These are phyloP conservation scores for Ambrosia artemisiifolia DNA, from an alignment of 129 eudicot genomes.

Conservation along the genomic window DNA sequence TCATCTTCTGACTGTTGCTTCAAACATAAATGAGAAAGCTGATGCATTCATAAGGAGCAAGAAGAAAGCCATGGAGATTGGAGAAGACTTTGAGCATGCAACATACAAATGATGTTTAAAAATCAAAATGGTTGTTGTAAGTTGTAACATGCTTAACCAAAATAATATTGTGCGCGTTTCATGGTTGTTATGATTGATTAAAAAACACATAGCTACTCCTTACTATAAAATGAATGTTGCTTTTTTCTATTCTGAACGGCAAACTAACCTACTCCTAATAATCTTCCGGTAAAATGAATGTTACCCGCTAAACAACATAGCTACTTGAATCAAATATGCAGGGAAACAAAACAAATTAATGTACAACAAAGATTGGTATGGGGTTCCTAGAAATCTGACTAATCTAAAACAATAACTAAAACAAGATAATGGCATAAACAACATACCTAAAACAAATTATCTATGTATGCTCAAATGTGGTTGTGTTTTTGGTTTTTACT, in stretches of 20 bases:
- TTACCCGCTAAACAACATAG: conserved; percentile 11
- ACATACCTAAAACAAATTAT: conserved; percentile 16
- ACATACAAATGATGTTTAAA: conserved; percentile 12
- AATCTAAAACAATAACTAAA: conserved; percentile 31
- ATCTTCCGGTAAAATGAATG: not conserved
- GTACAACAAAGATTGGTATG: conserved; percentile 30
- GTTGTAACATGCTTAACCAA: not conserved
- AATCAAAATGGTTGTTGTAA: conserved; percentile 1
- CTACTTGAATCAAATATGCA: conserved; percentile 26
- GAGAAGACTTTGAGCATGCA: conserved; percentile 16
- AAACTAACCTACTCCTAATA: no score
- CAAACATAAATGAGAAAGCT: conserved; percentile 38
- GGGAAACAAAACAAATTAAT: conserved; percentile 24
- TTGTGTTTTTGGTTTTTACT: conserved; percentile 7
- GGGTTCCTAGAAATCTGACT: conserved; percentile 30
- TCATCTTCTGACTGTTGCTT: conserved; percentile 30
- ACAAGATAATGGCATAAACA: conserved; percentile 24
- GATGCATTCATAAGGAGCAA: conserved; percentile 39
- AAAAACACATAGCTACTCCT: not conserved
- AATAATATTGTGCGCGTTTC: not conserved
- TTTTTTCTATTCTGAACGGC: no score
- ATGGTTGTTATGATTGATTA: not conserved
- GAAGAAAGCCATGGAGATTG: conserved; percentile 33
- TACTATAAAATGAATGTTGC: not conserved
- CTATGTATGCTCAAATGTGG: conserved; percentile 7